A percentile compares a stretch with the other conserved stretches of the same genome.
These are phyloP conservation scores for Incumbomyces delicatus DNA, from an alignment of 2,329 filamentous ascomycete species.

Conservation along the genomic window DNA sequence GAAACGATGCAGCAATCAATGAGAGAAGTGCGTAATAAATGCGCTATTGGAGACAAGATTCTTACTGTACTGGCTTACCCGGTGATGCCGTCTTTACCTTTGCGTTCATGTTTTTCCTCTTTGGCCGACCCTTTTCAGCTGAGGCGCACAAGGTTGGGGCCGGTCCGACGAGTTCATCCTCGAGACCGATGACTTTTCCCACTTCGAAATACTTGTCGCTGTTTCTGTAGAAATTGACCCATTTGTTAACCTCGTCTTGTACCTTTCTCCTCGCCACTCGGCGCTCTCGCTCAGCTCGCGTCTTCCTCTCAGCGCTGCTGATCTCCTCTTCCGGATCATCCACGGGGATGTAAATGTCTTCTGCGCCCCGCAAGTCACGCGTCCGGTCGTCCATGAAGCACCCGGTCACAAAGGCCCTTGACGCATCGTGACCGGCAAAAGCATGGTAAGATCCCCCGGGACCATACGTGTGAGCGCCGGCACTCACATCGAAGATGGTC, in stretches of 20 bases:
- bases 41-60: no score
- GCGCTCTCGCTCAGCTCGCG: conserved; percentile 52
- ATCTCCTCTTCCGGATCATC: conserved; percentile 47
- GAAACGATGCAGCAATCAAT: no score
- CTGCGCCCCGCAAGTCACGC: conserved; percentile 74
- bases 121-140: conserved; percentile 59
- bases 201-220: conserved; percentile 74
- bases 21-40: no score
- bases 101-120: conserved; percentile 27
- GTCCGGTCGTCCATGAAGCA: conserved; percentile 83
- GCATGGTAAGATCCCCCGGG: conserved; percentile 77
- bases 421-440: conserved; percentile 79
- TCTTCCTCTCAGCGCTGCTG: conserved; percentile 36
- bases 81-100: conserved; percentile 5
- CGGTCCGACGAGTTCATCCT: conserved; percentile 32
- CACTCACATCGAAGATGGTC: conserved; percentile 55
- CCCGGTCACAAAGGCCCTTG: conserved; percentile 80
- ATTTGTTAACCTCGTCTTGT: conserved; percentile 60
- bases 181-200: conserved; percentile 55
- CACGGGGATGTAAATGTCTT: conserved; percentile 68
- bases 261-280: conserved; percentile 56
- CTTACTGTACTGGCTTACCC: conserved; percentile 20
- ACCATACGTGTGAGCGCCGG: conserved; percentile 53
- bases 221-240: conserved; percentile 72
- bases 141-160: conserved; percentile 58